Evolutionary conservation across 345 rosid species (phyloP).

Genomic region (Erodium maritimum): DNA sequence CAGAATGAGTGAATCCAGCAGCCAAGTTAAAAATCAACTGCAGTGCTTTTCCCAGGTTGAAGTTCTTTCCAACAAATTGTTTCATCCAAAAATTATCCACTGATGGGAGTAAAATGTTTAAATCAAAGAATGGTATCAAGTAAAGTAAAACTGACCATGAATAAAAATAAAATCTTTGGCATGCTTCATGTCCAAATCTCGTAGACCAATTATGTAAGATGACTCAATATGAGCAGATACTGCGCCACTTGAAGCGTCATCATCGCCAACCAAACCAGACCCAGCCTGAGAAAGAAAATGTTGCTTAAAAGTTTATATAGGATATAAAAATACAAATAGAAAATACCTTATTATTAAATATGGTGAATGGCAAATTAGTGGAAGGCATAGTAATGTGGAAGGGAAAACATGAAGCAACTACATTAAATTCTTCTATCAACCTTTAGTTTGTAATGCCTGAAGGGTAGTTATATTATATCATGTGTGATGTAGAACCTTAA

Average conservation of each 20-base stretch:
- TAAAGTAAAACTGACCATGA: slow-evolving; percentile 47
- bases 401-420: no score
- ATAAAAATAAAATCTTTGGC: slow-evolving; percentile 88
- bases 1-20: neutral
- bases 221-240: slow-evolving; percentile 64
- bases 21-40: neutral
- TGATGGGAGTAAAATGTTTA: no score
- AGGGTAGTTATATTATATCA: no score
- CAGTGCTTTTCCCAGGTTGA: neutral
- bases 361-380: neutral
- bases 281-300: slow-evolving; percentile 38
- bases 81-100: neutral
- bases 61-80: neutral
- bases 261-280: slow-evolving; percentile 85
- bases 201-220: slow-evolving; percentile 71
- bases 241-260: slow-evolving; percentile 62
- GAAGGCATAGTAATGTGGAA: slow-evolving; percentile 1
- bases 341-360: neutral
- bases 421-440: no score
- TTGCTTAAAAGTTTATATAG: neutral
- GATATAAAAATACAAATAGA: neutral
- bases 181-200: slow-evolving; percentile 84
- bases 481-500: no score
- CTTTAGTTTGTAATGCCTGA: no score
- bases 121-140: slow-evolving; percentile 3